phyloP scores from a whole-genome alignment of 306 rosid species.

The Acacia acuminata region DNA sequence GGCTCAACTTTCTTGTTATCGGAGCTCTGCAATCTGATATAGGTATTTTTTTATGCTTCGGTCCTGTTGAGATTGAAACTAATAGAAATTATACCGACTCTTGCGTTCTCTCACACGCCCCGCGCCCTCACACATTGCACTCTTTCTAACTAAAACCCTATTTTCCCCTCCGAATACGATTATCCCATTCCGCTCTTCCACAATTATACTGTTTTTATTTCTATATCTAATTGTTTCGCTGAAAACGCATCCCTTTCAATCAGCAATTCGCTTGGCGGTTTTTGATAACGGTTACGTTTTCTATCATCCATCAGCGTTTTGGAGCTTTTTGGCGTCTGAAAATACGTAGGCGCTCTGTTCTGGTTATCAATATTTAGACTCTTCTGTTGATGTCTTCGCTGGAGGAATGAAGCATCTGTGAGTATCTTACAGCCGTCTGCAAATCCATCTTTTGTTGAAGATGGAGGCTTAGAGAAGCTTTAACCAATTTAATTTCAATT shows the following conservation, averaged over 20 bases:
- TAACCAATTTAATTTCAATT: neutral
- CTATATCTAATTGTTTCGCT: neutral
- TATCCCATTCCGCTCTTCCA: constrained; percentile 43
- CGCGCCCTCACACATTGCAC: constrained; percentile 39
- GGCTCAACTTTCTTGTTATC: neutral
- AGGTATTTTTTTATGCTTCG: neutral
- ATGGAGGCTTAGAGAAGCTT: constrained; percentile 50
- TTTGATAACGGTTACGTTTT: constrained; percentile 56
- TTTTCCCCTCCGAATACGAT: constrained; percentile 26
- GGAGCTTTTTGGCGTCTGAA: constrained; percentile 53
- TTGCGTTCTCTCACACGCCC: constrained; percentile 32
- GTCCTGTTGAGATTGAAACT: constrained; percentile 22
- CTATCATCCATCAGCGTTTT: constrained; percentile 43
- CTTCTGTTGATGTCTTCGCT: constrained; percentile 14
- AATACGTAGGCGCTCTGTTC: constrained; percentile 38
- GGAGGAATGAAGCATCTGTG: constrained; percentile 50
- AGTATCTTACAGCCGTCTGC: constrained; percentile 41
- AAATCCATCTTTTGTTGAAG: constrained; percentile 47
- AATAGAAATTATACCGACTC: constrained; percentile 52
- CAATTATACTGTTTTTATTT: neutral
- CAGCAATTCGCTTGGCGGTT: constrained; percentile 40
- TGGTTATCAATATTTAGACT: constrained; percentile 28
- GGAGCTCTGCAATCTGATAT: neutral
- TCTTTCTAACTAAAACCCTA: constrained; percentile 58
- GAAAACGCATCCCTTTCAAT: neutral